Evolutionary conservation across 108 stramenopile species (phyloP).

Genomic region (Cyclotella atomus): DNA sequence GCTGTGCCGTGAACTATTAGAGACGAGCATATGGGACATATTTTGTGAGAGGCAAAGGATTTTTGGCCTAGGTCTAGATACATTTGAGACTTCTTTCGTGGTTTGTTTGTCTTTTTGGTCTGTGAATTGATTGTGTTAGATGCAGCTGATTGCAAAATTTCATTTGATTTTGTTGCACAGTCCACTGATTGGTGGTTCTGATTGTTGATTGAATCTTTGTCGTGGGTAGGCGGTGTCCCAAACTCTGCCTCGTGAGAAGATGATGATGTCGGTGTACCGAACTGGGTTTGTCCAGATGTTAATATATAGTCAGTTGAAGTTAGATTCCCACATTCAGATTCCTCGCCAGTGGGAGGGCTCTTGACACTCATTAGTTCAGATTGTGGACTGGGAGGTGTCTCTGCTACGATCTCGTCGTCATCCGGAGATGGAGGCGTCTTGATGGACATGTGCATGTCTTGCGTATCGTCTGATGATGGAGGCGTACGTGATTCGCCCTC

Average conservation of each 20-base stretch:
- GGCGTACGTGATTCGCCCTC: background rate
- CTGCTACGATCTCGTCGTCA: background rate
- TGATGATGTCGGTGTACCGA: background rate
- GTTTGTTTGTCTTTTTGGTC: background rate
- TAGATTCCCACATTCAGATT: background rate
- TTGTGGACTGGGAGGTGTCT: slow-evolving; percentile 18
- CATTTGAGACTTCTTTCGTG: slow-evolving; percentile 44
- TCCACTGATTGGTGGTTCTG: background rate
- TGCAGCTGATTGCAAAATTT: background rate
- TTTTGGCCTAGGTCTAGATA: slow-evolving; percentile 85
- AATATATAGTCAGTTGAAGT: background rate
- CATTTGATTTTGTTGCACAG: background rate
- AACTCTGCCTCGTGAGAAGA: background rate
- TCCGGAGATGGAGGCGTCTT: slow-evolving; percentile 10
- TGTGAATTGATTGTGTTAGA: background rate
- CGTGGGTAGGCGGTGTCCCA: background rate
- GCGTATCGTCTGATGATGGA: background rate
- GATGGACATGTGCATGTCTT: slow-evolving; percentile 1
- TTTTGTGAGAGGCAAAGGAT: slow-evolving; percentile 62
- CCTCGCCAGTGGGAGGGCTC: slow-evolving; percentile 6
- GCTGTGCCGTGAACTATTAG: slow-evolving; percentile 71
- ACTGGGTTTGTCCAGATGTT: background rate
- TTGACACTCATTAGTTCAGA: background rate
- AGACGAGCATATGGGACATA: slow-evolving; percentile 76
- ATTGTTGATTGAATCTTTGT: background rate